phyloP scores from a whole-genome alignment of 2,329 filamentous ascomycete species.

The Calonectria multiphialidica region DNA sequence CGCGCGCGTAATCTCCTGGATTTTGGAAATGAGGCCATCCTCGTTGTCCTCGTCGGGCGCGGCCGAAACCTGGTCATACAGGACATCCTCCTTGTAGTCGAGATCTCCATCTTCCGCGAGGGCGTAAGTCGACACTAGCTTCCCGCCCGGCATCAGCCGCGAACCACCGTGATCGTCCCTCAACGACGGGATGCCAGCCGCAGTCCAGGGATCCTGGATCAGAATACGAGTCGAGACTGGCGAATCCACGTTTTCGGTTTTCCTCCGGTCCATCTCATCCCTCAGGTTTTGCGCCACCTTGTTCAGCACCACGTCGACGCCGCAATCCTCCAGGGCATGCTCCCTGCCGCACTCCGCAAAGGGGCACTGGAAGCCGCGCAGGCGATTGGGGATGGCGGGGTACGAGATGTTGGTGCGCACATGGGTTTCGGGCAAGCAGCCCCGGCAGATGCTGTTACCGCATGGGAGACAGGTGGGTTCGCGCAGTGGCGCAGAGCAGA shows the following conservation, averaged over 20 bases:
- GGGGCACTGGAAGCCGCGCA: conserved; percentile 81
- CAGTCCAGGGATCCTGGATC: conserved; percentile 52
- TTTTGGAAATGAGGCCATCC: conserved; percentile 56
- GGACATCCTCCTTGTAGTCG: conserved; percentile 66
- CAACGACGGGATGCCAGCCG: conserved; percentile 56
- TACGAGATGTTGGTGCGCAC: conserved; percentile 80
- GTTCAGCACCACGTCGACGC: conserved; percentile 79
- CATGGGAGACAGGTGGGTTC: conserved; percentile 84
- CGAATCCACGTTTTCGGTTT: conserved; percentile 40
- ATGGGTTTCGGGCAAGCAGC: conserved; percentile 78
- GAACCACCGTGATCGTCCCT: conserved; percentile 47
- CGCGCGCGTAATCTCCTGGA: conserved; percentile 72
- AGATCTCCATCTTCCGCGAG: conserved; percentile 74
- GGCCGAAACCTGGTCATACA: conserved; percentile 54
- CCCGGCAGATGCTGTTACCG: conserved; percentile 80
- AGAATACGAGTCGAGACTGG: conserved; percentile 54
- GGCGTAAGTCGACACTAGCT: conserved; percentile 74
- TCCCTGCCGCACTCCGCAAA: conserved; percentile 74
- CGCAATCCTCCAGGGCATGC: conserved; percentile 83
- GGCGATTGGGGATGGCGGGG: conserved; percentile 74
- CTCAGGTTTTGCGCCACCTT: conserved; percentile 76
- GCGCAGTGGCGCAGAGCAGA: conserved; percentile 76
- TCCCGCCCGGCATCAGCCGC: conserved; percentile 64
- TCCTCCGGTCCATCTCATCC: conserved; percentile 61
- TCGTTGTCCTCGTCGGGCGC: conserved; percentile 39